phyloP scores from a whole-genome alignment of 2,329 filamentous ascomycete genomes.

The Pseudocercospora cruenta region DNA sequence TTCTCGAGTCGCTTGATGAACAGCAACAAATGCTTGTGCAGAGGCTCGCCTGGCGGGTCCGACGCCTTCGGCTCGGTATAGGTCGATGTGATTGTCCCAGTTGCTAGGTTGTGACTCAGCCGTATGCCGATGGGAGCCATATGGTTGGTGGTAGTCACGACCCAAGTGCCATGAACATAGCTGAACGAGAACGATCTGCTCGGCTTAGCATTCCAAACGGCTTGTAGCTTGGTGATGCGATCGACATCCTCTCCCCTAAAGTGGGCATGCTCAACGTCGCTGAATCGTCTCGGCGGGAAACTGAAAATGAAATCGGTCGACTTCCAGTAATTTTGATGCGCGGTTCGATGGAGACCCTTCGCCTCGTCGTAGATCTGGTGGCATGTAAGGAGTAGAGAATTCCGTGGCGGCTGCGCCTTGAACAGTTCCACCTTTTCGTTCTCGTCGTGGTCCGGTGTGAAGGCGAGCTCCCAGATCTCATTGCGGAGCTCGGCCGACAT shows the following conservation, averaged over 20 bases:
- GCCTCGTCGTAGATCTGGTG: slow-evolving; percentile 5
- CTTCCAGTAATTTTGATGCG: slow-evolving; percentile 4
- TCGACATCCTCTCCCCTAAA: neutral
- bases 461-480: slow-evolving; percentile 11
- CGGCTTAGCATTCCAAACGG: too few relatives aligned
- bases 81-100: too few relatives aligned
- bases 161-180: too few relatives aligned
- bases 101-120: too few relatives aligned
- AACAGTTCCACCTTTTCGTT: neutral
- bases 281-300: neutral
- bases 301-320: neutral
- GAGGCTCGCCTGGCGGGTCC: too few relatives aligned
- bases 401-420: neutral
- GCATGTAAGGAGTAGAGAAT: slow-evolving; percentile 6
- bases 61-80: too few relatives aligned
- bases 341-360: neutral
- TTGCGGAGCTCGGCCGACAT: slow-evolving; percentile 9
- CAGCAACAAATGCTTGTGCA: too few relatives aligned
- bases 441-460: neutral
- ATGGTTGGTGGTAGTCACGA: too few relatives aligned
- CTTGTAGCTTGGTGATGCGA: too few relatives aligned
- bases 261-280: neutral
- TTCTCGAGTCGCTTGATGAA: too few relatives aligned
- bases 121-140: too few relatives aligned
- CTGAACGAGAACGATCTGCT: too few relatives aligned